phyloP scores from a whole-genome alignment of 2,329 filamentous ascomycete genomes.

The Mariannaea sp. region DNA sequence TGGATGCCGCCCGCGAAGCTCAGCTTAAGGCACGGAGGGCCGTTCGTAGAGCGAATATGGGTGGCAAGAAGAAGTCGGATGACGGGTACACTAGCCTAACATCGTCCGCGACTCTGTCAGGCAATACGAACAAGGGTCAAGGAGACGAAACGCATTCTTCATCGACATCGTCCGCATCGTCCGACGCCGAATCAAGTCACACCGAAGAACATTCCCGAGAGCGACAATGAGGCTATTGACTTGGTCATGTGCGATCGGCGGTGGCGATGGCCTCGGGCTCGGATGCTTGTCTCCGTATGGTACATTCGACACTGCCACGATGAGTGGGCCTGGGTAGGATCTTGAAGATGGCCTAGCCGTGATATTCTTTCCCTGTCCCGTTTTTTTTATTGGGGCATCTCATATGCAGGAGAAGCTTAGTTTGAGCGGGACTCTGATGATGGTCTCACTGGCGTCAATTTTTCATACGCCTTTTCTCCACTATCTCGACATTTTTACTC shows the following conservation, averaged over 20 bases:
- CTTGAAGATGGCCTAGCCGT: constrained; percentile 1
- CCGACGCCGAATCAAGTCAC: constrained; percentile 47
- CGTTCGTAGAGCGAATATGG: constrained; percentile 57
- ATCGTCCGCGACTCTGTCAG: constrained; percentile 50
- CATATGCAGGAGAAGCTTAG: neutral
- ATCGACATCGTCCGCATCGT: constrained; percentile 43
- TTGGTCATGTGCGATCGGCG: constrained; percentile 12
- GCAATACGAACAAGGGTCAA: constrained; percentile 41
- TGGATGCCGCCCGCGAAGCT: constrained; percentile 44
- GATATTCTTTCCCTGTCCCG: constrained; percentile 3
- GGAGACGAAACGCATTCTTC: constrained; percentile 43
- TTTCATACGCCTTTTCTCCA: constrained; percentile 15
- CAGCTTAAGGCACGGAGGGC: constrained; percentile 44
- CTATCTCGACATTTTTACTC: constrained; percentile 25
- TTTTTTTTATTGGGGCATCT: constrained; percentile 3
- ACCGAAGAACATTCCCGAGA: constrained; percentile 37
- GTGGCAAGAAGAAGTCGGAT: constrained; percentile 45
- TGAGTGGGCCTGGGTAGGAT: constrained; percentile 11
- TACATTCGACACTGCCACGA: constrained; percentile 13
- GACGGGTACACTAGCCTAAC: constrained; percentile 53
- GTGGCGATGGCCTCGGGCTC: constrained; percentile 4
- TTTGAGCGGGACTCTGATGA: neutral
- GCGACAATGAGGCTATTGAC: constrained; percentile 26
- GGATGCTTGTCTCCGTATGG: neutral
- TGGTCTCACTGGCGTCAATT: constrained; percentile 9